phyloP scores from a whole-genome alignment of 2,329 filamentous ascomycete genomes.

The Cordyceps cicadae region DNA sequence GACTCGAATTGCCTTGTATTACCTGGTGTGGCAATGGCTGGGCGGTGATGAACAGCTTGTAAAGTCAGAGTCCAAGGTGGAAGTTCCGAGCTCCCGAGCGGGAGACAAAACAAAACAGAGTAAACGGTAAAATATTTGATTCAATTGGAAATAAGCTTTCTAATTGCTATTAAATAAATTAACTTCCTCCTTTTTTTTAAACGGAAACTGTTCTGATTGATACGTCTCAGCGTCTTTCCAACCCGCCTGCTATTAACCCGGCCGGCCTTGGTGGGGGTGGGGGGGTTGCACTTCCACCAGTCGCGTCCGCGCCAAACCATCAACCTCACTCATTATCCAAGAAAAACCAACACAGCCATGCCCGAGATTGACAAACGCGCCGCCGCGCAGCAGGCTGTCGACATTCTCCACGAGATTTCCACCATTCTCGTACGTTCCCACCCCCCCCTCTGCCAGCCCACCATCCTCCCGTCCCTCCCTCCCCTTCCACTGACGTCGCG shows the following conservation, averaged over 20 bases:
- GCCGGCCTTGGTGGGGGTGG: neutral
- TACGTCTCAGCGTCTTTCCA: neutral
- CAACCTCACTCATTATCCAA: neutral
- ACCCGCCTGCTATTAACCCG: neutral
- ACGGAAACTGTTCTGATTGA: too few relatives aligned
- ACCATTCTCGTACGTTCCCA: conserved; percentile 65
- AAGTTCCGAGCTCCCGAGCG: too few relatives aligned
- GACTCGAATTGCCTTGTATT: neutral
- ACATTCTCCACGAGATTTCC: conserved; percentile 77
- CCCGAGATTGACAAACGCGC: conserved; percentile 59
- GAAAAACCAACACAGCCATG: conserved; percentile 22
- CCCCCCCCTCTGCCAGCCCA: too few relatives aligned
- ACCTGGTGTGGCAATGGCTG: neutral
- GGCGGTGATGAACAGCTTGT: too few relatives aligned
- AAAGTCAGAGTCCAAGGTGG: too few relatives aligned
- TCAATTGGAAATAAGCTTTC: too few relatives aligned
- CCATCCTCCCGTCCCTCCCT: neutral
- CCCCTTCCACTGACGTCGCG: conserved; percentile 1
- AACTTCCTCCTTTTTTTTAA: too few relatives aligned
- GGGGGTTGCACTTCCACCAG: neutral
- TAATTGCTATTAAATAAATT: too few relatives aligned
- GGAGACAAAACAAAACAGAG: too few relatives aligned
- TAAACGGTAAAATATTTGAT: too few relatives aligned
- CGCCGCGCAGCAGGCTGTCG: conserved; percentile 73
- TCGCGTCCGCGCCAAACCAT: neutral